phyloP scores from a whole-genome alignment of 2,329 filamentous ascomycete species.

The Lasiodiplodia sp. region DNA sequence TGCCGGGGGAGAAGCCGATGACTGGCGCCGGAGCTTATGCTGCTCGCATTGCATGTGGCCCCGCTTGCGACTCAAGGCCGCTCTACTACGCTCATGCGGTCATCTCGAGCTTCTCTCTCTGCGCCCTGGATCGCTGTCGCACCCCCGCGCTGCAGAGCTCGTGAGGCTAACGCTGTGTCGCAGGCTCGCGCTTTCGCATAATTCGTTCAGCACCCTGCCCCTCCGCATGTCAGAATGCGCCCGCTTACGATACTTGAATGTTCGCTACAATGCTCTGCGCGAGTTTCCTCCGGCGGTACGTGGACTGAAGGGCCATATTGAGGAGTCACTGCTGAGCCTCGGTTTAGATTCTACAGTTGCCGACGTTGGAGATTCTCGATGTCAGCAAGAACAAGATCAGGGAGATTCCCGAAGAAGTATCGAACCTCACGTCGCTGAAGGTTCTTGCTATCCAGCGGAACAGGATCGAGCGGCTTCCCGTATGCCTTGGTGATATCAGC shows the following conservation, averaged over 20 bases:
- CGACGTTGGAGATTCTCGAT: conserved; percentile 89
- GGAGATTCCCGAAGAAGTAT: conserved; percentile 78
- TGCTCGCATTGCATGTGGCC: background rate
- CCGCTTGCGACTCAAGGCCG: background rate
- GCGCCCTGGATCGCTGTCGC: conserved; percentile 5
- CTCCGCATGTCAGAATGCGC: conserved; percentile 76
- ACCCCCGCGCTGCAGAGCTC: conserved; percentile 17
- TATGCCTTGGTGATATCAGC: conserved; percentile 86
- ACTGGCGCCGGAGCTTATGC: background rate
- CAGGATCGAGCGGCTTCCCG: conserved; percentile 81
- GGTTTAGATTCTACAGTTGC: conserved; percentile 80
- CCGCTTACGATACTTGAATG: conserved; percentile 80
- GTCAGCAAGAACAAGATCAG: conserved; percentile 87
- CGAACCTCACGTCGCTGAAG: conserved; percentile 82
- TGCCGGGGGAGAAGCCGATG: conserved; percentile 13
- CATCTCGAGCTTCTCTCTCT: background rate
- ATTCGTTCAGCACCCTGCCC: conserved; percentile 74
- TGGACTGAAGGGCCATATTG: conserved; percentile 33
- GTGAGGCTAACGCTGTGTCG: conserved; percentile 34
- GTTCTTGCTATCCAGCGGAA: conserved; percentile 90
- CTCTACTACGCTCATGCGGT: background rate
- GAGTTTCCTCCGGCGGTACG: conserved; percentile 71
- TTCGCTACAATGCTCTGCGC: conserved; percentile 76
- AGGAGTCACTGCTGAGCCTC: conserved; percentile 38
- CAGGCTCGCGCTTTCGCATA: conserved; percentile 83